Conservation (phyloP, 345 rosid species). For the Salix viminalis region DNA sequence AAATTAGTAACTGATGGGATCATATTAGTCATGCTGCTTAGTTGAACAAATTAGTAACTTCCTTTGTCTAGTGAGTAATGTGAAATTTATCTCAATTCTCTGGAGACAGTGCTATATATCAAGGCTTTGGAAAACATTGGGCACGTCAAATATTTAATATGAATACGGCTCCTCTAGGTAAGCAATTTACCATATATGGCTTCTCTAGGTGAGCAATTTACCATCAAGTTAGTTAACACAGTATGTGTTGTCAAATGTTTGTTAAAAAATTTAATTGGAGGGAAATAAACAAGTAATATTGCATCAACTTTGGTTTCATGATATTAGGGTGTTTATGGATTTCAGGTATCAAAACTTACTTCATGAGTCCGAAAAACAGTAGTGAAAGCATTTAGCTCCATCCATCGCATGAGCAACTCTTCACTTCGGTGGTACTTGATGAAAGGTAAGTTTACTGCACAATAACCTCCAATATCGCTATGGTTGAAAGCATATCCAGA, state of each 20-base stretch:
- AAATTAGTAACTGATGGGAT: conserved; percentile 4
- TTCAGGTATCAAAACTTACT: conserved; percentile 33
- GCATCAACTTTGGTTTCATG: conserved; percentile 7
- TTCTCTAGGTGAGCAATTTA: too few species aligned
- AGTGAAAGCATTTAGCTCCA: conserved; percentile 71
- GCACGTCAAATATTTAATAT: too few species aligned
- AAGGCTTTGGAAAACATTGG: neutral
- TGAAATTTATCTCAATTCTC: neutral
- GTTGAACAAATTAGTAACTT: neutral
- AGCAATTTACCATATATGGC: too few species aligned
- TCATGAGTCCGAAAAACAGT: conserved; percentile 67
- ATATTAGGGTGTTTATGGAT: conserved; percentile 7
- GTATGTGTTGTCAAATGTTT: too few species aligned
- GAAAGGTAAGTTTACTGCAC: conserved; percentile 52
- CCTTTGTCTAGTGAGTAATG: neutral
- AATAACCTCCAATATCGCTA: conserved; percentile 75
- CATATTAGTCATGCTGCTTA: neutral
- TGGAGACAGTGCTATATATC: neutral
- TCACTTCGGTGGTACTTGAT: conserved; percentile 52
- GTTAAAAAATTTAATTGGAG: too few species aligned
- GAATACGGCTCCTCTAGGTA: too few species aligned
- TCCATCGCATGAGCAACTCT: conserved; percentile 69
- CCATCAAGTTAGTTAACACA: too few species aligned
- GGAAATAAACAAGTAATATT: neutral
- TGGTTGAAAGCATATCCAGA: conserved; percentile 72